Conservation (phyloP, 371 early-diverging fungal genomes). For the Zychaea mexicana region DNA sequence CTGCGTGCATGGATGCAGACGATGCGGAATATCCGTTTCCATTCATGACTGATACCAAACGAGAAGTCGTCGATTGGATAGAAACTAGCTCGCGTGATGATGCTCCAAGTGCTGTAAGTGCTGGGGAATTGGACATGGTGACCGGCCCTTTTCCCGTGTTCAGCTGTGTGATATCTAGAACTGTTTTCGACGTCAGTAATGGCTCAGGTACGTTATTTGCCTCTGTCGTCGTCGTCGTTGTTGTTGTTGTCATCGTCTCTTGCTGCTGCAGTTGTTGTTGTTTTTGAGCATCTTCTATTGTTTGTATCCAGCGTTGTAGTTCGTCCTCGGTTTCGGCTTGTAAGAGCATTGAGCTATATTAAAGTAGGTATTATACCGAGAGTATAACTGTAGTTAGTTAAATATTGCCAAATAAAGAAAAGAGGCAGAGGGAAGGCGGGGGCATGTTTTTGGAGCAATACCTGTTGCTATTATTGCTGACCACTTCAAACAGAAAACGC, state of each 20-base stretch:
- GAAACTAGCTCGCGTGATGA: neutral
- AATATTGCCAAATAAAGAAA: neutral
- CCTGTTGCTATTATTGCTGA: neutral
- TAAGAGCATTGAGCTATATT: conserved; percentile 37
- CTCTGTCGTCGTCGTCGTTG: neutral
- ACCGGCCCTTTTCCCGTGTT: neutral
- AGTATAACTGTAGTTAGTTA: too few species aligned
- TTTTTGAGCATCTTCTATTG: conserved; percentile 49
- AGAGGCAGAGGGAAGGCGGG: too few species aligned
- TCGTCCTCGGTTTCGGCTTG: conserved; percentile 76
- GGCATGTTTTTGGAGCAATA: too few species aligned
- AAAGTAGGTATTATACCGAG: neutral
- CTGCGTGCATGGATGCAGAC: neutral
- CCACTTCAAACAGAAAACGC: conserved; percentile 71
- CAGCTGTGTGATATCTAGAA: neutral
- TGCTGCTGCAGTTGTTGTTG: neutral
- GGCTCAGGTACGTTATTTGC: conserved; percentile 10
- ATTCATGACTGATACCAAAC: conserved; percentile 1
- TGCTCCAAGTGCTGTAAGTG: conserved; percentile 2
- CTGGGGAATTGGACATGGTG: conserved; percentile 5
- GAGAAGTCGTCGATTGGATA: neutral
- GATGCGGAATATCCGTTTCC: neutral
- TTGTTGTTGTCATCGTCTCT: neutral
- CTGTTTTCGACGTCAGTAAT: conserved; percentile 15
- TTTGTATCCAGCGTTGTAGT: conserved; percentile 63